Conservation (phyloP, 805 yeast species). For the Wickerhamiella slavikovae region DNA sequence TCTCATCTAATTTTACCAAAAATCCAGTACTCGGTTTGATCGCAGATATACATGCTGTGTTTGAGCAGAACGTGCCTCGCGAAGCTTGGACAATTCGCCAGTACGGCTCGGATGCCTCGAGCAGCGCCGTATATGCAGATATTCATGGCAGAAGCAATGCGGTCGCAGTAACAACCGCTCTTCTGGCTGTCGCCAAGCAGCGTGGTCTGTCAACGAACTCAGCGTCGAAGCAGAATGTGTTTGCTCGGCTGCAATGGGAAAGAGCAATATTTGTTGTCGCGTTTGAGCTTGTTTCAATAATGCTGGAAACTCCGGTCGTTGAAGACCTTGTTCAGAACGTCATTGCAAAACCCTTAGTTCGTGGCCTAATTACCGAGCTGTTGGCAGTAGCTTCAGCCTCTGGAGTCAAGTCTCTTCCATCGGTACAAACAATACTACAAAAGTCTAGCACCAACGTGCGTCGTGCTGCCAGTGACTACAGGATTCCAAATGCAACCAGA, state of each 20-base stretch:
- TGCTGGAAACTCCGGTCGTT: constrained; percentile 55
- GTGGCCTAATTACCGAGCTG: constrained; percentile 62
- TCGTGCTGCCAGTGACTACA: constrained; percentile 13
- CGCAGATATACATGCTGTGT: constrained; percentile 10
- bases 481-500: constrained; percentile 29
- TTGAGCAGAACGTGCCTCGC: constrained; percentile 2
- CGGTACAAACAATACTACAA: constrained; percentile 7
- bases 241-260: constrained; percentile 49
- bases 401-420: constrained; percentile 45
- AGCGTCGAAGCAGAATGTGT: constrained; percentile 30
- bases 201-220: constrained; percentile 7
- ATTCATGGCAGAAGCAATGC: constrained; percentile 8
- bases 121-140: constrained; percentile 4
- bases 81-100: constrained; percentile 3
- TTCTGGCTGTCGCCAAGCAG: constrained; percentile 7
- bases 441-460: constrained; percentile 6
- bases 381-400: constrained; percentile 37
- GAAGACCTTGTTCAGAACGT: constrained; percentile 38
- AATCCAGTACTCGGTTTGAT: constrained; percentile 9
- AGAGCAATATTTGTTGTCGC: constrained; percentile 61
- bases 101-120: constrained; percentile 2
- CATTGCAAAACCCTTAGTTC: constrained; percentile 64
- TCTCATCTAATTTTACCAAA: constrained; percentile 7
- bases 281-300: constrained; percentile 52
- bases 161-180: constrained; percentile 2